Evolutionary conservation across 1,139 yeast genomes (phyloP).

Genomic region (Zygosaccharomyces sapae): DNA sequence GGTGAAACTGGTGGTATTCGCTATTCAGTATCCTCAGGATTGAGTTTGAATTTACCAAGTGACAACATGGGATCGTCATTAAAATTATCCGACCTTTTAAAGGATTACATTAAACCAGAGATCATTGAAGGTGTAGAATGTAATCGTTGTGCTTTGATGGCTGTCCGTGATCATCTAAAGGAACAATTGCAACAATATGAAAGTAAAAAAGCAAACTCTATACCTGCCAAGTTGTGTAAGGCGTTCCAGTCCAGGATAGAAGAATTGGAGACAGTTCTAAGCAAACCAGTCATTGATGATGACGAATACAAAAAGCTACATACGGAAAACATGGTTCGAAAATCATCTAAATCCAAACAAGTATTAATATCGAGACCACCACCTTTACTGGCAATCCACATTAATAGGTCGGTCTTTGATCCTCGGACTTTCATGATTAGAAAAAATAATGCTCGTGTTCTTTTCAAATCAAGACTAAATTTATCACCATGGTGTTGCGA

Average conservation of each 20-base stretch:
- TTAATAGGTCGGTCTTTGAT: conserved; percentile 89
- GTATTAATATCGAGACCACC: conserved; percentile 78
- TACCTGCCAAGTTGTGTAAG: conserved; percentile 40
- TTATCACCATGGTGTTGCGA: conserved; percentile 67
- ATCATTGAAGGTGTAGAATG: conserved; percentile 90
- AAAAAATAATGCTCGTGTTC: conserved; percentile 78
- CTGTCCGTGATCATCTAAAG: conserved; percentile 51
- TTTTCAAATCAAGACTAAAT: conserved; percentile 65
- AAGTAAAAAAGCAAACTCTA: conserved; percentile 25
- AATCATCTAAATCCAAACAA: conserved; percentile 79
- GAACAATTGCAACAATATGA: conserved; percentile 41
- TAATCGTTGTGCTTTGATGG: conserved; percentile 76
- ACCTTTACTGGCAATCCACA: conserved; percentile 75
- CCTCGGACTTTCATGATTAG: conserved; percentile 77
- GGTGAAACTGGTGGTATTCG: conserved; percentile 93
- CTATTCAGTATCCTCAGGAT: conserved; percentile 73
- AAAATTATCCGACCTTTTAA: conserved; percentile 54
- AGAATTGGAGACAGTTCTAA: conserved; percentile 55
- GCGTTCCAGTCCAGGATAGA: conserved; percentile 51
- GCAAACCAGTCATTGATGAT: conserved; percentile 69
- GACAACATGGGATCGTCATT: conserved; percentile 42
- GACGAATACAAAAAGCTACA: conserved; percentile 70
- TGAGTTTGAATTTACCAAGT: conserved; percentile 65
- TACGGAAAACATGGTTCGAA: conserved; percentile 69
- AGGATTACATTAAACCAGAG: conserved; percentile 76